These are phyloP conservation scores for Phlegmacium glaucopus DNA, from an alignment of 768 basidiomycete species.

Conservation along the genomic window DNA sequence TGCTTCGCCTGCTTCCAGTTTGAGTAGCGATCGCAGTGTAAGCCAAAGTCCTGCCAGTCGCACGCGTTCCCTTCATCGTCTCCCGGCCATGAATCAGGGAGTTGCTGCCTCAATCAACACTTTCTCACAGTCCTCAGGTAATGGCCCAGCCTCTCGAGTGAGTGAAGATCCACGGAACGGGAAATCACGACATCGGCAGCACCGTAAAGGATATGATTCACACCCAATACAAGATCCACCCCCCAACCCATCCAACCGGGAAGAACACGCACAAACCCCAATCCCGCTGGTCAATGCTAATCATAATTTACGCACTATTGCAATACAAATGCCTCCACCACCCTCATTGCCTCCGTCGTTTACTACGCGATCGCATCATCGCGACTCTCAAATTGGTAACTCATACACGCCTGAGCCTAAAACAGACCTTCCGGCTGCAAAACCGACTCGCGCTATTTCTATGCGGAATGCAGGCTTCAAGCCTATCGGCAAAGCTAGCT, in stretches of 20 bases:
- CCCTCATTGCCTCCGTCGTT: slow-evolving; percentile 7
- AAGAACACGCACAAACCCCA: neutral
- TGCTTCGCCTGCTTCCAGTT: slow-evolving; percentile 51
- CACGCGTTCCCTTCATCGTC: slow-evolving; percentile 57
- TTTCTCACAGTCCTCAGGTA: no score
- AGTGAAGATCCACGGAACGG: neutral
- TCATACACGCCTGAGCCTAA: slow-evolving; percentile 7
- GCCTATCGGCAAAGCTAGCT: slow-evolving; percentile 55
- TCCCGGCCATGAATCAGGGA: slow-evolving; percentile 38
- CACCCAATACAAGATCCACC: neutral
- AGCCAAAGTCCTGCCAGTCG: slow-evolving; percentile 53
- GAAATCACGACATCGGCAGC: neutral
- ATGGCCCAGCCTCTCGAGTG: slow-evolving; percentile 9
- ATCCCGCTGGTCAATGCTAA: slow-evolving; percentile 3
- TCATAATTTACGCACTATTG: slow-evolving; percentile 7
- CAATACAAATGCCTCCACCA: slow-evolving; percentile 18
- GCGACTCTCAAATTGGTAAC: slow-evolving; percentile 3
- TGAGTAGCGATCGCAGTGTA: slow-evolving; percentile 53
- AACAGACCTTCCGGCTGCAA: slow-evolving; percentile 8
- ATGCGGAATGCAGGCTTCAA: slow-evolving; percentile 56
- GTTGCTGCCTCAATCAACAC: slow-evolving; percentile 29
- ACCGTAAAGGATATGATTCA: neutral
- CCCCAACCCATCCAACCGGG: neutral
- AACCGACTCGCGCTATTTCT: slow-evolving; percentile 8
- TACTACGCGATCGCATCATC: slow-evolving; percentile 4